Evolutionary conservation across 78 protist genomes (phyloP).

Genomic region (Blattamonas nauphoetae): DNA sequence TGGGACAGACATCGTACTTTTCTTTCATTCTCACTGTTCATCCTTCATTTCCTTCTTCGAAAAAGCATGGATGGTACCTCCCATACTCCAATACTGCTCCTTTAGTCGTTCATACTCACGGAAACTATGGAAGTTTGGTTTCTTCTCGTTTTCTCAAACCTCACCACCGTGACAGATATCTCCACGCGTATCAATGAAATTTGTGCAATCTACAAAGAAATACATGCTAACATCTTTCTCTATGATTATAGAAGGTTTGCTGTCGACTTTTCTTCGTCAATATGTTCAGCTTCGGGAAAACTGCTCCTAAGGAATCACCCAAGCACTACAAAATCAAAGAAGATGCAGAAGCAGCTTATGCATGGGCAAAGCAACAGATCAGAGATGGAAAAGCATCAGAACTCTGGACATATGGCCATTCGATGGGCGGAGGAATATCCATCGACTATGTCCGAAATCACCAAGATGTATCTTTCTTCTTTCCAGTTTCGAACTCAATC

Average conservation of each 20-base stretch:
- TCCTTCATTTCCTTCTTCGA: not conserved
- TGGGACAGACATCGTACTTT: not conserved
- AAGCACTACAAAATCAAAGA: not conserved
- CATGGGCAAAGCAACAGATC: not conserved
- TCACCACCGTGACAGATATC: not conserved
- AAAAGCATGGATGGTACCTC: not conserved
- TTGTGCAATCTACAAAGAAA: not conserved
- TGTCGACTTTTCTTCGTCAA: too few species aligned
- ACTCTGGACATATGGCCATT: not conserved
- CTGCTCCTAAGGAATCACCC: not conserved
- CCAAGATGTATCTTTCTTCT: too few species aligned
- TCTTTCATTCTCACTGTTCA: not conserved
- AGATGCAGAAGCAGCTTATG: not conserved
- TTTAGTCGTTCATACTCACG: not conserved
- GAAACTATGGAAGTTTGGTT: not conserved
- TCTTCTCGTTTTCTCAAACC: not conserved
- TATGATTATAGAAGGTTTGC: not conserved
- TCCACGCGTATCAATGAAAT: not conserved
- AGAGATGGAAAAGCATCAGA: not conserved
- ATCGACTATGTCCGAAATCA: not conserved
- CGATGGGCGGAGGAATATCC: not conserved
- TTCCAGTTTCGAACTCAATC: too few species aligned
- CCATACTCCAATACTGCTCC: not conserved
- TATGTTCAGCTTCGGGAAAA: too few species aligned
- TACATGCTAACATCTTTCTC: not conserved